These are phyloP conservation scores for Cercophora scortea DNA, from an alignment of 495 filamentous ascomycete species.

Conservation along the genomic window DNA sequence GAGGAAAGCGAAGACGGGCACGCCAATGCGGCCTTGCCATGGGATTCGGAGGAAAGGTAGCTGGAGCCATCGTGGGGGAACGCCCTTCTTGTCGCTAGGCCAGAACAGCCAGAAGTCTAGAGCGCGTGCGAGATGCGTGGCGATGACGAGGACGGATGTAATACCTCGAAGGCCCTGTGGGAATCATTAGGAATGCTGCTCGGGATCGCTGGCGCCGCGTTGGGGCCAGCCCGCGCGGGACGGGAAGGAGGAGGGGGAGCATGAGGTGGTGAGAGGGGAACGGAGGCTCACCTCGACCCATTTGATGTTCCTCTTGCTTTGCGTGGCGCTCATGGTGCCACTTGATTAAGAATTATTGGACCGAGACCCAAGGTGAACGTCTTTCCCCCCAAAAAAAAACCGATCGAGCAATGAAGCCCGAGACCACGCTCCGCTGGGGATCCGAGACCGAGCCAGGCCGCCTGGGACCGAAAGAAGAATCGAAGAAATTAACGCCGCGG, in stretches of 20 bases:
- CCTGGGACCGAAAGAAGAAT: too few species aligned
- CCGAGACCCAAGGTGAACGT: not conserved
- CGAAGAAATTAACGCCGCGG: too few species aligned
- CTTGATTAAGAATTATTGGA: not conserved
- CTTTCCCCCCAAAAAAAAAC: not conserved
- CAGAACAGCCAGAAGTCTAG: conserved; percentile 51
- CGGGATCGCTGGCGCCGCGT: too few species aligned
- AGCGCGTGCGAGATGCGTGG: conserved; percentile 54
- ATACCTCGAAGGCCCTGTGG: conserved; percentile 54
- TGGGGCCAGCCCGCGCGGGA: too few species aligned
- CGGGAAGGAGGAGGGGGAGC: not conserved
- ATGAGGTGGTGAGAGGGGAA: not conserved
- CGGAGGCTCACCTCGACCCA: conserved; percentile 26
- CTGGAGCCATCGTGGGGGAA: conserved; percentile 45
- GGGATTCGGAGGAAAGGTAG: conserved; percentile 54
- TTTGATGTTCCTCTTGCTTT: conserved; percentile 25
- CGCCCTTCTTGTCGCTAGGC: conserved; percentile 40
- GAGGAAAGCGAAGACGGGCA: conserved; percentile 58
- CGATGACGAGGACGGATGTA: conserved; percentile 55
- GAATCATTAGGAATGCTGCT: not conserved
- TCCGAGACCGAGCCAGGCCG: too few species aligned
- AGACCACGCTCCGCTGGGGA: too few species aligned
- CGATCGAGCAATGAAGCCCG: too few species aligned
- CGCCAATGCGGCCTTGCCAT: conserved; percentile 55
- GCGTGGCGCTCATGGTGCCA: conserved; percentile 11